Percentiles rank a stretch among this genome's conserved stretches.
phyloP scores from a whole-genome alignment of 2,329 filamentous ascomycete genomes.

The Trichocomaceae sp. region DNA sequence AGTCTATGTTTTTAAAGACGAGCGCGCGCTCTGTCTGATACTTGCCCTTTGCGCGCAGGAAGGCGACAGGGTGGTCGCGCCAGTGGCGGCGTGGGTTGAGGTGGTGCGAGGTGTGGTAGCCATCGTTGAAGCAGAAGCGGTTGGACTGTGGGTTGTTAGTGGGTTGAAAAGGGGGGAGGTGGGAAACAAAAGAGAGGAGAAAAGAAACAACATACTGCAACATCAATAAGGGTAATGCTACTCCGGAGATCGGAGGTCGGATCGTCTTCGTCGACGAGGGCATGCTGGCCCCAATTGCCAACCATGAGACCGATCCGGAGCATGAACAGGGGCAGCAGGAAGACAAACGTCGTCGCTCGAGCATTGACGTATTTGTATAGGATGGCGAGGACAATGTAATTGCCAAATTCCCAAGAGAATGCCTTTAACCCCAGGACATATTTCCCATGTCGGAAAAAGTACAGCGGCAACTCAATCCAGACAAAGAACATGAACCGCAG shows the following conservation, averaged over 20 bases:
- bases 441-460: constrained; percentile 63
- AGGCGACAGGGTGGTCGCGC: constrained; percentile 70
- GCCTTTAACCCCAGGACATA: constrained; percentile 48
- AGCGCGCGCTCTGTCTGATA: constrained; percentile 64
- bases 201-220: constrained; percentile 53
- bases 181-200: not conserved
- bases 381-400: constrained; percentile 41
- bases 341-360: constrained; percentile 56
- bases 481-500: constrained; percentile 66
- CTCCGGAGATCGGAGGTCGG: constrained; percentile 72
- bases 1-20: constrained; percentile 76
- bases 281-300: constrained; percentile 80
- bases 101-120: constrained; percentile 75
- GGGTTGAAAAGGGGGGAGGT: no score
- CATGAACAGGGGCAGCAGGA: constrained; percentile 59
- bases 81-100: constrained; percentile 72
- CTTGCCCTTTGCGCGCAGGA: constrained; percentile 60
- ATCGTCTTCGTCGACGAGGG: constrained; percentile 67
- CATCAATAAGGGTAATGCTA: constrained; percentile 73
- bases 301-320: constrained; percentile 69
- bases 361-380: constrained; percentile 37
- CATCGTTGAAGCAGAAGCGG: constrained; percentile 75
- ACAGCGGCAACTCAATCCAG: constrained; percentile 68
- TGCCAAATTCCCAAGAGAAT: constrained; percentile 53
- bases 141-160: constrained; percentile 53